A percentile compares a stretch with the other conserved stretches of the same genome.
Conservation (phyloP, 176 grass and related monocot genomes). For the Saccharum spontaneum region DNA sequence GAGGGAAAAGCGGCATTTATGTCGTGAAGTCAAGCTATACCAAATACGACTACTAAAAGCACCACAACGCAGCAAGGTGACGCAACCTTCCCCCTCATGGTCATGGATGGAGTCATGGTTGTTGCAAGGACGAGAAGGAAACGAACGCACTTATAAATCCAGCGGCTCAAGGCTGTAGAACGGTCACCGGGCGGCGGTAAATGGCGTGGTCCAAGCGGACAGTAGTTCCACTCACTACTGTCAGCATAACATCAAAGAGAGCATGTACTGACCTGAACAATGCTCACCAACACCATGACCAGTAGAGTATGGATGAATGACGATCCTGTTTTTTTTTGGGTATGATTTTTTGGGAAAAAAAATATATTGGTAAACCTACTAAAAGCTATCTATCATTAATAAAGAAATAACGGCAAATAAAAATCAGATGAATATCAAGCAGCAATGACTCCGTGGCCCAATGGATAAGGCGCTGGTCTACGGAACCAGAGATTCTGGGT, state of each 20-base stretch:
- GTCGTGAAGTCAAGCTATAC: background rate
- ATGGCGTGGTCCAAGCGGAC: constrained; percentile 13
- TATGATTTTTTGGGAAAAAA: too few species aligned
- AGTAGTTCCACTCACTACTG: background rate
- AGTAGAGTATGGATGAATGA: background rate
- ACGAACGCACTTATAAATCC: background rate
- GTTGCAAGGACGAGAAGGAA: background rate
- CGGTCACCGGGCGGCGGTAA: background rate
- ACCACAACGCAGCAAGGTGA: background rate
- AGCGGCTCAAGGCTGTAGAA: background rate
- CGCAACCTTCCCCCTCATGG: background rate
- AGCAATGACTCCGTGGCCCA: constrained; percentile 68
- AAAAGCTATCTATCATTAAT: too few species aligned
- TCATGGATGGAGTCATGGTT: background rate
- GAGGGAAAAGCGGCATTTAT: background rate
- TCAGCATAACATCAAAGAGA: background rate
- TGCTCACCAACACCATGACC: background rate
- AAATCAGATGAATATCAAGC: too few species aligned
- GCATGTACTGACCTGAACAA: constrained; percentile 3
- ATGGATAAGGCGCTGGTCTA: constrained; percentile 98
- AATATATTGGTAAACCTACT: too few species aligned
- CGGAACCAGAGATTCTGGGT: constrained; percentile 99
- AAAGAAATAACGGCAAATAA: too few species aligned
- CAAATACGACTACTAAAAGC: background rate
- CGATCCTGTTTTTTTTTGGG: background rate